phyloP scores from a whole-genome alignment of 179 eudicot species.

The Beta corolliflora region DNA sequence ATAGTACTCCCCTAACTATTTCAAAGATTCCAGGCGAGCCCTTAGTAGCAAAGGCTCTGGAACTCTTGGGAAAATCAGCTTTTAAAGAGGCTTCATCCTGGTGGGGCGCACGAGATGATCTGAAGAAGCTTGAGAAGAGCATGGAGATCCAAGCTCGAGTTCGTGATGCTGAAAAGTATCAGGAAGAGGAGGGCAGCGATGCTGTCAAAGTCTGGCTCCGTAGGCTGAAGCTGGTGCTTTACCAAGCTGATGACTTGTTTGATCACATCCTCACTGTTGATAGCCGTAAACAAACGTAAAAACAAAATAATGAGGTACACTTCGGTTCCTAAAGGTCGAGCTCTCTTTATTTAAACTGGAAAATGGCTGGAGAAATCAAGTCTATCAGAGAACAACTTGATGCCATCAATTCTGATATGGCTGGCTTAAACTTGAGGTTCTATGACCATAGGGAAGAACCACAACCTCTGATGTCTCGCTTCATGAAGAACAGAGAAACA shows the following conservation, averaged over 20 bases:
- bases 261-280: neutral
- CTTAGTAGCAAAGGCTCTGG: neutral
- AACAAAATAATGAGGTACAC: neutral
- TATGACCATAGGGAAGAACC: neutral
- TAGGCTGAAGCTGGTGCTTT: neutral
- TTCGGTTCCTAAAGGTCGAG: neutral
- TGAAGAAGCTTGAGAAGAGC: neutral
- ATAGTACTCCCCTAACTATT: no score
- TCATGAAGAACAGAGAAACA: slow-evolving; percentile 13
- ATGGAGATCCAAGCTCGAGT: neutral
- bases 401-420: slow-evolving; percentile 11
- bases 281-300: neutral
- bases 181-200: neutral
- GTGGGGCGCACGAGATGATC: neutral
- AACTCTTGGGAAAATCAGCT: neutral
- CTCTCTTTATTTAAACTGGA: neutral
- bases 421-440: neutral
- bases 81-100: neutral
- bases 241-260: neutral
- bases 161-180: neutral
- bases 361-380: slow-evolving; percentile 11
- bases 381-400: slow-evolving; percentile 18
- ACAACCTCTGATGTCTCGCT: neutral
- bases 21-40: no score
- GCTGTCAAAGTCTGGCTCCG: neutral